Conservation (phyloP, 2,329 filamentous ascomycete genomes). For the Pyrenophora tritici-repentis region DNA sequence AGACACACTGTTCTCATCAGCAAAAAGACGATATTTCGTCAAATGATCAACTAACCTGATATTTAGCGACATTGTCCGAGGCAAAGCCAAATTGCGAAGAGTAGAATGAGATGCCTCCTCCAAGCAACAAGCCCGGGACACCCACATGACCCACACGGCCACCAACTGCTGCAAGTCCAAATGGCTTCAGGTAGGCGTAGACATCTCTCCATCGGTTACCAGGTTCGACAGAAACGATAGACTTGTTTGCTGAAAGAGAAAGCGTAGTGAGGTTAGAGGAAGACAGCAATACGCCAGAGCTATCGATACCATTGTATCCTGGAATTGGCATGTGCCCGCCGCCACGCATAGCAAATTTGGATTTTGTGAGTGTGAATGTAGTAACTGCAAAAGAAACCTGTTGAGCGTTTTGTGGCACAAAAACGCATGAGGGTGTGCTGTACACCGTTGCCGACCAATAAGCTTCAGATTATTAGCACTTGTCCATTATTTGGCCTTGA, state of each 20-base stretch:
- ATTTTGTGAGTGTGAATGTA: conserved; percentile 14
- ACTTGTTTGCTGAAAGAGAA: conserved; percentile 28
- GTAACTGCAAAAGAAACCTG: conserved; percentile 25
- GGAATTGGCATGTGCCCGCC: conserved; percentile 33
- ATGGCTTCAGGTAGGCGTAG: conserved; percentile 29
- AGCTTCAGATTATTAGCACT: not conserved
- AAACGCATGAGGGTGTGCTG: conserved; percentile 26
- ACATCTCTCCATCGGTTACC: conserved; percentile 41
- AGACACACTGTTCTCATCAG: conserved; percentile 25
- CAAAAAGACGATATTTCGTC: not conserved
- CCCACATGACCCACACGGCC: conserved; percentile 39
- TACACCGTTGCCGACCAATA: conserved; percentile 18
- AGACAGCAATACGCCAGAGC: conserved; percentile 23
- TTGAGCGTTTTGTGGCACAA: conserved; percentile 22
- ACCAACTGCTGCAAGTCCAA: conserved; percentile 31
- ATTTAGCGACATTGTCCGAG: conserved; percentile 31
- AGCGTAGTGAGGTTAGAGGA: conserved; percentile 26
- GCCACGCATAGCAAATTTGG: conserved; percentile 28
- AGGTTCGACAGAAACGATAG: conserved; percentile 31
- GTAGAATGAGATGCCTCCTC: conserved; percentile 31
- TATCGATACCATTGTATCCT: conserved; percentile 21
- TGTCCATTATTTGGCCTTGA: not conserved
- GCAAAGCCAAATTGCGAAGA: conserved; percentile 25
- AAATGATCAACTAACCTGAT: conserved; percentile 10
- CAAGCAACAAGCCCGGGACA: conserved; percentile 36